Evolutionary conservation across 2,329 filamentous ascomycete genomes (phyloP), one percentile per base, ranked within the genome.

Genomic region (Myriosclerotinia scirpicola): DNA sequence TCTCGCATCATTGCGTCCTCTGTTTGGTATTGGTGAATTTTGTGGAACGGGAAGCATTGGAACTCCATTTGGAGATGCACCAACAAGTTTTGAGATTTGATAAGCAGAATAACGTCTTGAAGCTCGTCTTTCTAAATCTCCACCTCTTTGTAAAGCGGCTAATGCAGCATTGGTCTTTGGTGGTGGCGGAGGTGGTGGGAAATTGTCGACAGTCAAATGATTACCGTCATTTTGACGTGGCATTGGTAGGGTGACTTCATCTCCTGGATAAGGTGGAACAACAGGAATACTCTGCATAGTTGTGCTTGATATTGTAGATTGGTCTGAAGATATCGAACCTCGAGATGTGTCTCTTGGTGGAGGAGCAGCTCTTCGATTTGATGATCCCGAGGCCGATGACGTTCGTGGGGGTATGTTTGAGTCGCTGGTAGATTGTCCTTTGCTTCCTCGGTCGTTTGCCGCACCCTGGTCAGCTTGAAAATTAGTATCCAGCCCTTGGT

Each of bases 21-120:
- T 85, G 75, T 97, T 97, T 6, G 93, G 93, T 69, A 94, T 84
- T 1, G 91, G 92, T 5, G 90, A 89, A 69, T 89, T 92, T 75
- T 96, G 92, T 38, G 91, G 83, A 36, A 94, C 93, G 26, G 98
- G 85, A 75, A 96, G 85, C 77, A 96, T 90, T 8, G 93, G 92
- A 20, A 98, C 89, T 26, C 91, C 92, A 78, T 89, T 93, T 20
- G 90, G 85, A 50, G 90, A 89, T 20, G 88, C 85, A 14, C 94
- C 94, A 2, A 98, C 82, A 74, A 97, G 93, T 76, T 97, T 98
- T 55, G 92, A 92, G 72, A 99, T 96, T 75, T 99, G 95, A 76
- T 98, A 99, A 64, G 93, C 91, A 2, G 95, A 98, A 76, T 98
- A 99, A 74, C 95, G 85, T 72, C 94, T 85, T 17, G 95, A 99